Conservation (phyloP, 805 yeast species). For the Nakazawaea anatomiae region DNA sequence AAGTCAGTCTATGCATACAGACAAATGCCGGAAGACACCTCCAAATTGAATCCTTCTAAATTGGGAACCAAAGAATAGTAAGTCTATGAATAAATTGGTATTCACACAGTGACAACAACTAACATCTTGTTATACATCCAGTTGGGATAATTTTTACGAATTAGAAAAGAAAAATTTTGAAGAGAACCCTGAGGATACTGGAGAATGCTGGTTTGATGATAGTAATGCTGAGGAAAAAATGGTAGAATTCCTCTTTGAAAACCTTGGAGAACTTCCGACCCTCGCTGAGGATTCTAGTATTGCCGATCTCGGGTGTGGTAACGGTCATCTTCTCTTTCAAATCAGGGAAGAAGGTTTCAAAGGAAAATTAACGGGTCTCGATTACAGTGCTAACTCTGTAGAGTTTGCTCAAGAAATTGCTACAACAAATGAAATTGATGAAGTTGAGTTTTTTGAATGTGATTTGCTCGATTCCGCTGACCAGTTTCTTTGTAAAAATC, state of each 20-base stretch:
- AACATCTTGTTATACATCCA: slow-evolving; percentile 12
- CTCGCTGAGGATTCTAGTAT: slow-evolving; percentile 32
- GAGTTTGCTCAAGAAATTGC: slow-evolving; percentile 65
- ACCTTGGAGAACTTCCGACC: slow-evolving; percentile 28
- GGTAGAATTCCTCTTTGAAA: slow-evolving; percentile 61
- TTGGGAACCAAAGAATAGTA: slow-evolving; percentile 82
- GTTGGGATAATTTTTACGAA: slow-evolving; percentile 86
- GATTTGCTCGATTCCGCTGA: slow-evolving; percentile 53
- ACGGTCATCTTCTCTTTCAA: slow-evolving; percentile 82
- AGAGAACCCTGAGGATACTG: slow-evolving; percentile 76
- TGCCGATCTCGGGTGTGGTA: slow-evolving; percentile 92
- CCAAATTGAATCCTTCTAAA: slow-evolving; percentile 63
- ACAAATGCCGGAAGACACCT: slow-evolving; percentile 15
- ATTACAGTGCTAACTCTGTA: slow-evolving; percentile 79
- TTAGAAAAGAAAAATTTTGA: slow-evolving; percentile 66
- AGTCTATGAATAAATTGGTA: slow-evolving; percentile 17
- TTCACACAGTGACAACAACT: slow-evolving; percentile 15
- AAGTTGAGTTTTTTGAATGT: slow-evolving; percentile 52
- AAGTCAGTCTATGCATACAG: neutral
- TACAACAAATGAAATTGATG: slow-evolving; percentile 26
- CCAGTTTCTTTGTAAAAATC: slow-evolving; percentile 23
- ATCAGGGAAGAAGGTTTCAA: slow-evolving; percentile 58
- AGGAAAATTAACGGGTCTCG: slow-evolving; percentile 67
- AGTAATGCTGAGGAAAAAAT: slow-evolving; percentile 87
- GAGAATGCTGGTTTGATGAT: slow-evolving; percentile 96